These are phyloP conservation scores for Gossypium ekmanianum DNA, from an alignment of 345 rosid genomes.

Conservation along the genomic window DNA sequence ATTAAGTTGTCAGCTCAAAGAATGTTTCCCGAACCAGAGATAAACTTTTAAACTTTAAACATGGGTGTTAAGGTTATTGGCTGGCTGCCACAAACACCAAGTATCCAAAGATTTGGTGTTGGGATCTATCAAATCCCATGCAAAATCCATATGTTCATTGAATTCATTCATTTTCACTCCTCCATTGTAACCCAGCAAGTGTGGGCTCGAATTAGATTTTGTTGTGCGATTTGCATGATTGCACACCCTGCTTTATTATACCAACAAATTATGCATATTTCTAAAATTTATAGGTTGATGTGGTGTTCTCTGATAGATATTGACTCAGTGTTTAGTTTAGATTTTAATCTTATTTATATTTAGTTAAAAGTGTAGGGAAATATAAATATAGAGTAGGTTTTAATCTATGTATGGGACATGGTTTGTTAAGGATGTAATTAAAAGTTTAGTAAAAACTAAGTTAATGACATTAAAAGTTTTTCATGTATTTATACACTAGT, in stretches of 20 bases:
- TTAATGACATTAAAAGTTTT: no score
- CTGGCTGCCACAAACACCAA: neutral
- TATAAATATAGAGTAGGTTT: no score
- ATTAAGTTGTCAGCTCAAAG: neutral
- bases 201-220: neutral
- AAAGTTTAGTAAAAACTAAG: no score
- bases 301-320: no score
- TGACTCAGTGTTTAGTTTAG: no score
- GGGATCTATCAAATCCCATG: neutral
- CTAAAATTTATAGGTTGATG: no score
- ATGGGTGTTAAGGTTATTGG: neutral
- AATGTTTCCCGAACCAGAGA: slow-evolving; percentile 9
- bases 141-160: neutral
- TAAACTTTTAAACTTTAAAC: neutral
- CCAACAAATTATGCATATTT: neutral
- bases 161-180: slow-evolving; percentile 8
- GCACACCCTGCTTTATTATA: neutral
- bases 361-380: no score
- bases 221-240: neutral
- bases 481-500: no score
- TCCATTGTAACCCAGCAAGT: neutral
- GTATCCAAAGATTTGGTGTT: slow-evolving; percentile 6
- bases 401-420: no score
- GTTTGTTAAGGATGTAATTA: no score
- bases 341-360: no score